phyloP scores from a whole-genome alignment of 805 yeast genomes.

The Hanseniaspora vineae region DNA sequence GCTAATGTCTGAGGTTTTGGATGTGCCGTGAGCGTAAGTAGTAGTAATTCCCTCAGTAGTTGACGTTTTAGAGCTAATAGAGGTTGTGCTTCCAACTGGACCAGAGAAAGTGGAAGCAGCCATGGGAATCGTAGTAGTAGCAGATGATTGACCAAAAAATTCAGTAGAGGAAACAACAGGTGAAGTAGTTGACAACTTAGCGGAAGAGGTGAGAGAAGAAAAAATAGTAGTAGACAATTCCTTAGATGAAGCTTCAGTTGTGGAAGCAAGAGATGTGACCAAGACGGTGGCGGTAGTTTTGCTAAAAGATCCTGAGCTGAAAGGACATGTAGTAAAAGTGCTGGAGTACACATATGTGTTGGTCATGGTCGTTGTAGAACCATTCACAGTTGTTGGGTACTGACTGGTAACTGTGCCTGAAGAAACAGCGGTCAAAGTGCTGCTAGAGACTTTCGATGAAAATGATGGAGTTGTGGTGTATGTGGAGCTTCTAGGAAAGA shows the following conservation, averaged over 20 bases:
- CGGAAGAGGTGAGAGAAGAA: too few relatives aligned
- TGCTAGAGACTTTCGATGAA: background rate
- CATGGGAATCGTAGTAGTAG: too few relatives aligned
- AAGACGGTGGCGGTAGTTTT: background rate
- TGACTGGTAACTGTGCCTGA: background rate
- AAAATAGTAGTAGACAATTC: too few relatives aligned
- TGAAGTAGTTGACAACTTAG: background rate
- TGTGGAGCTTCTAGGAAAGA: background rate
- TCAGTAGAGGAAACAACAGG: background rate
- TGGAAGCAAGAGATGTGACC: too few relatives aligned
- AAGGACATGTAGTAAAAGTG: background rate
- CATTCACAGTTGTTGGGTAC: background rate
- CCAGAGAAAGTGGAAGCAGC: too few relatives aligned
- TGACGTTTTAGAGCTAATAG: too few relatives aligned
- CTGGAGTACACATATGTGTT: background rate
- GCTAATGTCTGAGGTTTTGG: too few relatives aligned
- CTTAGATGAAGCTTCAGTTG: too few relatives aligned
- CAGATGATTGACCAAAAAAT: background rate
- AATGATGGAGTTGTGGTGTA: background rate
- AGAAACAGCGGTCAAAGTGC: background rate
- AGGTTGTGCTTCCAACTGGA: too few relatives aligned
- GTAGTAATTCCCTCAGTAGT: too few relatives aligned
- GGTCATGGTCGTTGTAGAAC: background rate
- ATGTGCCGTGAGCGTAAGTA: too few relatives aligned
- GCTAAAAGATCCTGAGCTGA: background rate